Evolutionary conservation across 495 filamentous ascomycete species (phyloP).

Genomic region (Hamigera avellanea): DNA sequence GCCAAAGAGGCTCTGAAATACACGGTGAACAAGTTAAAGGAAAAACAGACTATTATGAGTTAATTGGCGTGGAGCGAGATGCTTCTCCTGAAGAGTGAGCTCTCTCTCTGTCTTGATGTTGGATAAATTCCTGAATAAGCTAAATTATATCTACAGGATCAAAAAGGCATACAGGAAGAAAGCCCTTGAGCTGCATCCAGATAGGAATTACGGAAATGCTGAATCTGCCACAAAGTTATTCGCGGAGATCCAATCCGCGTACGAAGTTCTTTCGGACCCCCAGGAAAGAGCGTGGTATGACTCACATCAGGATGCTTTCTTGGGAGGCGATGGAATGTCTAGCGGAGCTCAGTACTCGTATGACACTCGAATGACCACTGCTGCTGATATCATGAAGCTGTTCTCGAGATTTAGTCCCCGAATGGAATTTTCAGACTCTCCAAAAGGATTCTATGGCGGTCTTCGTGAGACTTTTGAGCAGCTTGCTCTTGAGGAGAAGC

Average conservation of each 20-base stretch:
- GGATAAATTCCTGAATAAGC: constrained; percentile 2
- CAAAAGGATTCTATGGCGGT: constrained; percentile 71
- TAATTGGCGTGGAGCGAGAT: constrained; percentile 59
- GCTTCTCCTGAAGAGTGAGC: constrained; percentile 78
- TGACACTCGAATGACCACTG: constrained; percentile 58
- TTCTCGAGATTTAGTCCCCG: constrained; percentile 64
- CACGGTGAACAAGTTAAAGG: constrained; percentile 13
- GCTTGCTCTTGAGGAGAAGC: constrained; percentile 70
- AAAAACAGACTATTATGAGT: constrained; percentile 87
- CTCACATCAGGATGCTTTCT: constrained; percentile 75
- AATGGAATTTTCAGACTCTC: constrained; percentile 66
- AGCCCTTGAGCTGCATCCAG: constrained; percentile 87
- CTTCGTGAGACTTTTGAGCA: constrained; percentile 63
- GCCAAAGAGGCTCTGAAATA: constrained; percentile 17
- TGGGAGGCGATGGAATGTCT: constrained; percentile 41
- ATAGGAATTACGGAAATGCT: constrained; percentile 82
- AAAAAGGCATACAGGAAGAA: constrained; percentile 87
- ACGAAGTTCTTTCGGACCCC: constrained; percentile 88
- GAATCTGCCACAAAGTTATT: constrained; percentile 76
- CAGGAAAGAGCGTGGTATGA: constrained; percentile 98
- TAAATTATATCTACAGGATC: constrained; percentile 43
- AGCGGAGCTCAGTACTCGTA: constrained; percentile 44
- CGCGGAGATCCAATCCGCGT: constrained; percentile 83
- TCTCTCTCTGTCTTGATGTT: background rate
- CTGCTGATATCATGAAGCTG: constrained; percentile 60